Conservation (phyloP, 495 filamentous ascomycete genomes). For the Penicillium daleae region DNA sequence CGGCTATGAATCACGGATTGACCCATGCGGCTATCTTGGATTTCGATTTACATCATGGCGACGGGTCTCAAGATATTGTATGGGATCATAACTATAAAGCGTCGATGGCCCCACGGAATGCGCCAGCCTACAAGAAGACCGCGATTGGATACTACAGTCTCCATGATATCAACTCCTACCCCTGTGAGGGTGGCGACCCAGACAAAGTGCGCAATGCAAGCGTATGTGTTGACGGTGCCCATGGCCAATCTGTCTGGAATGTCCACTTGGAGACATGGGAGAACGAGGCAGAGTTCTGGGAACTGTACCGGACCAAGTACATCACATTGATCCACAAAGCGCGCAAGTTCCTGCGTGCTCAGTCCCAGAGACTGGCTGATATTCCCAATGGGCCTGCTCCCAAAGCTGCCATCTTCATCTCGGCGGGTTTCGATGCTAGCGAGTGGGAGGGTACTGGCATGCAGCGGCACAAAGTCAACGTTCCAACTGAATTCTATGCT, state of each 20-base stretch:
- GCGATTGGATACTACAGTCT: slow-evolving; percentile 93
- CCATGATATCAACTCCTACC: slow-evolving; percentile 97
- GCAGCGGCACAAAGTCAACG: slow-evolving; percentile 93
- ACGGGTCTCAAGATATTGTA: slow-evolving; percentile 90
- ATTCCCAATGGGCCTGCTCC: slow-evolving; percentile 58
- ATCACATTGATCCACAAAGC: slow-evolving; percentile 76
- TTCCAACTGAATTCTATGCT: slow-evolving; percentile 96
- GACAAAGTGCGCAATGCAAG: slow-evolving; percentile 92
- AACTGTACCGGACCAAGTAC: slow-evolving; percentile 78
- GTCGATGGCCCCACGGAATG: slow-evolving; percentile 61
- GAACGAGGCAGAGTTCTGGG: slow-evolving; percentile 82
- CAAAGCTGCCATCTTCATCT: slow-evolving; percentile 88
- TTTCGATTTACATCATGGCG: slow-evolving; percentile 95
- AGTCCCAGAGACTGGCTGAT: slow-evolving; percentile 63
- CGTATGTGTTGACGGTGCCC: slow-evolving; percentile 87
- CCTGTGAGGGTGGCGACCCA: slow-evolving; percentile 85
- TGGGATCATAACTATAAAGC: slow-evolving; percentile 80
- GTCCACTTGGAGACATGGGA: slow-evolving; percentile 91
- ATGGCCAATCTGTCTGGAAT: slow-evolving; percentile 93
- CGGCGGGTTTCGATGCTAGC: slow-evolving; percentile 95
- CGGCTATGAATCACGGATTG: slow-evolving; percentile 75
- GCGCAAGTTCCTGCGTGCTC: slow-evolving; percentile 68
- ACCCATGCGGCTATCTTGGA: slow-evolving; percentile 97
- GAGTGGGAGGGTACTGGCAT: slow-evolving; percentile 90
- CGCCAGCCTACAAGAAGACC: slow-evolving; percentile 72